These are phyloP conservation scores for Fomitopsis pinicola DNA, from an alignment of 1,284 basidiomycete genomes.

Conservation along the genomic window DNA sequence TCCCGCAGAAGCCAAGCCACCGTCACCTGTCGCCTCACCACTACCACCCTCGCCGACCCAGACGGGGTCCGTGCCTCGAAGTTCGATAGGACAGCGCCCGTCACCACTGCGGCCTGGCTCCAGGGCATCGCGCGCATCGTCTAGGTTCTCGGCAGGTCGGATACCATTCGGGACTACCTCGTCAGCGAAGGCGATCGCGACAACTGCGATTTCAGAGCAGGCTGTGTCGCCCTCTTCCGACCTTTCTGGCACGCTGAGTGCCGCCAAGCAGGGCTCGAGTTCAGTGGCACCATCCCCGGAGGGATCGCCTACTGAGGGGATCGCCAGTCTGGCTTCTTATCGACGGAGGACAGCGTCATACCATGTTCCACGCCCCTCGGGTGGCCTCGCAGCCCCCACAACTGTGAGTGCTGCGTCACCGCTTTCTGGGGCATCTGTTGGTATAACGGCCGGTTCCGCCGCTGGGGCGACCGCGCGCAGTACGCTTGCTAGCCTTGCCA, in stretches of 20 bases:
- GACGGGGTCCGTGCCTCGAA: conserved; percentile 15
- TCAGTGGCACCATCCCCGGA: conserved; percentile 50
- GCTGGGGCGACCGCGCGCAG: conserved; percentile 26
- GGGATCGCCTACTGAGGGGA: conserved; percentile 52
- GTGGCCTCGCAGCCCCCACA: conserved; percentile 16
- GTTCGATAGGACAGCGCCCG: conserved; percentile 29
- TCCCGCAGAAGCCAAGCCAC: conserved; percentile 4
- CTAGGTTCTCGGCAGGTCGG: conserved; percentile 55
- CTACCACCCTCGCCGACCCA: conserved; percentile 18
- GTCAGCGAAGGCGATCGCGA: conserved; percentile 49
- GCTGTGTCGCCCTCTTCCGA: conserved; percentile 32
- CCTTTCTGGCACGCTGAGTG: conserved; percentile 8
- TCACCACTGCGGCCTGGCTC: conserved; percentile 66
- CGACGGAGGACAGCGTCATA: conserved; percentile 54
- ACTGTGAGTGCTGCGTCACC: conserved; percentile 16
- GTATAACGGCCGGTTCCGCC: conserved; percentile 10
- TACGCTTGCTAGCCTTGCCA: conserved; percentile 60
- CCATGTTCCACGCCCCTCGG: conserved; percentile 39
- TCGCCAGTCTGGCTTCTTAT: conserved; percentile 38
- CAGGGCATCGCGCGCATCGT: conserved; percentile 60
- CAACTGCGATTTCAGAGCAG: conserved; percentile 8
- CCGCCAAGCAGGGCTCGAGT: conserved; percentile 1
- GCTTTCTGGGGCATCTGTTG: conserved; percentile 4
- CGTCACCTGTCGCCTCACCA: conserved; percentile 23
- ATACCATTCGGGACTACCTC: conserved; percentile 50